Conservation (phyloP, 2,329 filamentous ascomycete species). For the Didymella lethalis region DNA sequence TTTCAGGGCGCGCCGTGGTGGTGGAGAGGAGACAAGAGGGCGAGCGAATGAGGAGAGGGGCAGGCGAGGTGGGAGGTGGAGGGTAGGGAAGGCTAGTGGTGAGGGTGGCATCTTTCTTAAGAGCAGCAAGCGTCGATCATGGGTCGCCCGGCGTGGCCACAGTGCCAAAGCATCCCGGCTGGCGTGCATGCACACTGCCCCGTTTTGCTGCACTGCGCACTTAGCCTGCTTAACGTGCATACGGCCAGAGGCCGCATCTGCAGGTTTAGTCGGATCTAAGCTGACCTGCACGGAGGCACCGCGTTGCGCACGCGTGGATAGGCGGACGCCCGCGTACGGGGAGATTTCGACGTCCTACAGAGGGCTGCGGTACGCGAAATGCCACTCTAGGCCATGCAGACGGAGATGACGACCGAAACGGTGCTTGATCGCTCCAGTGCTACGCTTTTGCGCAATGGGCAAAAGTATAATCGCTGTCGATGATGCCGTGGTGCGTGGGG, state of each 20-base stretch:
- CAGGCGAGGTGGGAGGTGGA: conserved; percentile 54
- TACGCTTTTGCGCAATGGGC: conserved; percentile 4
- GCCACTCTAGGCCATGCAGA: conserved; percentile 35
- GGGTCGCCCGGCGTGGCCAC: conserved; percentile 48
- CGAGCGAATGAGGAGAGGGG: conserved; percentile 52
- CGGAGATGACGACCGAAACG: conserved; percentile 46
- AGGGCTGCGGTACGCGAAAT: conserved; percentile 19
- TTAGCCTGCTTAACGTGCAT: conserved; percentile 50
- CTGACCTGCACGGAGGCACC: conserved; percentile 40
- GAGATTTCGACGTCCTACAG: conserved; percentile 44
- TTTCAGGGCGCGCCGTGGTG: conserved; percentile 48
- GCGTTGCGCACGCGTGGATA: conserved; percentile 42
- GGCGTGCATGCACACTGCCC: conserved; percentile 51
- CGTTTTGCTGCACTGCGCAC: conserved; percentile 49
- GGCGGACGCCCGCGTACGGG: conserved; percentile 32
- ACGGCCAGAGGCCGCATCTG: conserved; percentile 46
- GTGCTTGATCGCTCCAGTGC: conserved; percentile 39
- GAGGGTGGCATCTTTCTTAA: conserved; percentile 50
- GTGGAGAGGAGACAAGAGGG: conserved; percentile 46
- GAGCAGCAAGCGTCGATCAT: conserved; percentile 47
- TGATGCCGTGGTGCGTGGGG: conserved; percentile 21
- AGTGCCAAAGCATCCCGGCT: conserved; percentile 46
- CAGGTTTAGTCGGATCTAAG: conserved; percentile 49
- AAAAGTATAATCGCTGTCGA: conserved; percentile 39
- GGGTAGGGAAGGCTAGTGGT: conserved; percentile 50